Percentiles rank a stretch among this genome's conserved stretches.
These are phyloP conservation scores for Mortierella sp. DNA, from an alignment of 371 early-diverging fungal species.

Conservation along the genomic window DNA sequence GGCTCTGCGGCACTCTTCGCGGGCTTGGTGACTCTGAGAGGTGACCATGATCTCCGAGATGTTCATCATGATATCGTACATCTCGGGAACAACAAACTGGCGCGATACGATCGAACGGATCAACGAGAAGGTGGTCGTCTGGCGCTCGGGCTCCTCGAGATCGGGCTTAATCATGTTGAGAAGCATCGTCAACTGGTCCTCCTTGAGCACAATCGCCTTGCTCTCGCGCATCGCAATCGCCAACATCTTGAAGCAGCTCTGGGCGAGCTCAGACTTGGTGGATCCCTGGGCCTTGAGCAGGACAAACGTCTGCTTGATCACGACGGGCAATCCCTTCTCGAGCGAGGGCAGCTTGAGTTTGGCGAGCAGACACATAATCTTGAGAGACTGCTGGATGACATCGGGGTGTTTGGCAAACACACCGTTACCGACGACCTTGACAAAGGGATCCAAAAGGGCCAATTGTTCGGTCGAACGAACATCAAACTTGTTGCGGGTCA, in stretches of 20 bases:
- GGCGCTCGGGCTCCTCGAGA: conserved; percentile 88
- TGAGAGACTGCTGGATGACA: conserved; percentile 77
- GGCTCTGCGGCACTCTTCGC: conserved; percentile 85
- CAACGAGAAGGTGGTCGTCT: conserved; percentile 86
- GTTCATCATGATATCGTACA: conserved; percentile 92
- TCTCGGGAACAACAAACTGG: conserved; percentile 85
- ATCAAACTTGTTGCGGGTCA: conserved; percentile 79
- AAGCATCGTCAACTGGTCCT: conserved; percentile 83
- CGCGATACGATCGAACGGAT: conserved; percentile 89
- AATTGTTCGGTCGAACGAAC: conserved; percentile 65
- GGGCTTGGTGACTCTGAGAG: conserved; percentile 81
- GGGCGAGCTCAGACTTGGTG: conserved; percentile 80
- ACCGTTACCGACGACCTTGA: conserved; percentile 84
- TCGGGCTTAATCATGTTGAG: conserved; percentile 88
- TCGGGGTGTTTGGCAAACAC: conserved; percentile 84
- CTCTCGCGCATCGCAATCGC: conserved; percentile 81
- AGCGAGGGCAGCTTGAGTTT: conserved; percentile 80
- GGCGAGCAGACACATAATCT: conserved; percentile 77
- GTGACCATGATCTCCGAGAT: conserved; percentile 89
- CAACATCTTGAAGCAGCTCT: conserved; percentile 85
- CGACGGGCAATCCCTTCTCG: conserved; percentile 72
- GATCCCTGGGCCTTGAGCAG: conserved; percentile 75
- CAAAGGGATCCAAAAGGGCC: conserved; percentile 82
- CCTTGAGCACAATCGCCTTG: conserved; percentile 69
- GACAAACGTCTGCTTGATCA: conserved; percentile 82